phyloP scores from a whole-genome alignment of 2,329 filamentous ascomycete genomes.

The Sporothrix luriei region DNA sequence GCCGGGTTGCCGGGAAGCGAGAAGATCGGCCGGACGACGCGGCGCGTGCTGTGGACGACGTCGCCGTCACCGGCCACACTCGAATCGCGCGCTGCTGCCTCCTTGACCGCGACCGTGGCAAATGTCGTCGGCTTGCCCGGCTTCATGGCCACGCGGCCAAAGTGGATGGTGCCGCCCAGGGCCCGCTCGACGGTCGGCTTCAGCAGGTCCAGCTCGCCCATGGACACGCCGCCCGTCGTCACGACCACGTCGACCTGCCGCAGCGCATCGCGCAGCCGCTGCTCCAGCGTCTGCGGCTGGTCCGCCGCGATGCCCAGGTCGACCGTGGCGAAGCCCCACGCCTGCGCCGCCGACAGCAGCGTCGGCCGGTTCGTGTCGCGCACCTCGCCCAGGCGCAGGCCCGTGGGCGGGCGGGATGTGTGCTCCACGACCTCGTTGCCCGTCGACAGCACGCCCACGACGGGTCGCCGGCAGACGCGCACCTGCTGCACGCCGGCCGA shows the following conservation, averaged over 20 bases:
- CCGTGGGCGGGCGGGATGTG: conserved; percentile 54
- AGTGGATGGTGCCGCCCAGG: conserved; percentile 90
- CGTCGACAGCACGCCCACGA: conserved; percentile 86
- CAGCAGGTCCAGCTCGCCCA: conserved; percentile 95
- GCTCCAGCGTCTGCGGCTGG: conserved; percentile 71
- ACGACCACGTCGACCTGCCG: conserved; percentile 78
- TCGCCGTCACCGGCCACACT: neutral
- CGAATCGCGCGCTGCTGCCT: conserved; percentile 53
- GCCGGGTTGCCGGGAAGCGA: conserved; percentile 92
- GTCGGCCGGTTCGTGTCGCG: conserved; percentile 91
- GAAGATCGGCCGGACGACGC: conserved; percentile 74
- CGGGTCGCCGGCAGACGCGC: conserved; percentile 71
- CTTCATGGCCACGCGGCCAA: conserved; percentile 96
- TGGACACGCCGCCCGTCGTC: conserved; percentile 92
- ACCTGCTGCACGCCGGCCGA: conserved; percentile 77
- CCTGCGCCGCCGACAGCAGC: conserved; percentile 73
- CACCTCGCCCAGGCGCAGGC: conserved; percentile 77
- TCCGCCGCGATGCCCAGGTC: conserved; percentile 87
- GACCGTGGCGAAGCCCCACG: conserved; percentile 75
- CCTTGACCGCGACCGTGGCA: conserved; percentile 75
- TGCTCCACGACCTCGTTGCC: conserved; percentile 91
- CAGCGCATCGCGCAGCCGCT: conserved; percentile 73
- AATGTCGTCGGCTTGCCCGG: conserved; percentile 98
- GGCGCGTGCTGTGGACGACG: conserved; percentile 35
- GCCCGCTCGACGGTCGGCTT: conserved; percentile 93